Conservation (phyloP, 495 filamentous ascomycete genomes). For the Bacidia rubella region DNA sequence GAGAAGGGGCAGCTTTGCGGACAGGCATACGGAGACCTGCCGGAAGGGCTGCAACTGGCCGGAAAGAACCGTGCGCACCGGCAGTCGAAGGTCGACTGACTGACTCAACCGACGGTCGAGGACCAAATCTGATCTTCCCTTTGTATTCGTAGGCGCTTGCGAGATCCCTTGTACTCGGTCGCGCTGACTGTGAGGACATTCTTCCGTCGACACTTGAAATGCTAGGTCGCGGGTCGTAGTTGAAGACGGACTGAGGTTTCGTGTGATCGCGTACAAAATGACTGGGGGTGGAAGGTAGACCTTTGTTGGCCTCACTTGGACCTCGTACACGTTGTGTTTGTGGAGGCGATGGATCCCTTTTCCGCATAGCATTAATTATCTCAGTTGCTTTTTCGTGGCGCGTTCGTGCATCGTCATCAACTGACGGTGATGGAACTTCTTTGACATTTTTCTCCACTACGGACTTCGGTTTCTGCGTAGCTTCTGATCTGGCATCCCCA, state of each 20-base stretch:
- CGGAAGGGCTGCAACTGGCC: constrained; percentile 60
- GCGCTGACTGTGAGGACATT: constrained; percentile 49
- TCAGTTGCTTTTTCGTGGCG: constrained; percentile 8
- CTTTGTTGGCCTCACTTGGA: constrained; percentile 15
- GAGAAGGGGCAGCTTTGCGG: constrained; percentile 27
- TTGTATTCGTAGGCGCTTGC: constrained; percentile 44
- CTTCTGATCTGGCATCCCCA: constrained; percentile 37
- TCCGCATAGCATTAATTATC: constrained; percentile 4
- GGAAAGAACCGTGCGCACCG: constrained; percentile 36
- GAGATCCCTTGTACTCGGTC: constrained; percentile 46
- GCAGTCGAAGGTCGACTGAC: constrained; percentile 52
- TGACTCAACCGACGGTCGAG: constrained; percentile 62
- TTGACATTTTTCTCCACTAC: background rate
- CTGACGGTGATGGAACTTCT: background rate
- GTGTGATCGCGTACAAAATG: background rate
- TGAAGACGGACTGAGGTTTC: background rate
- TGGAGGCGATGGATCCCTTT: constrained; percentile 8
- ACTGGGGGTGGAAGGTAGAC: constrained; percentile 13
- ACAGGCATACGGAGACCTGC: constrained; percentile 34
- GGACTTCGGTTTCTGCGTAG: background rate
- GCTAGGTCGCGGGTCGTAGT: constrained; percentile 10
- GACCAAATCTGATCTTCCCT: constrained; percentile 71
- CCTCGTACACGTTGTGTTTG: constrained; percentile 4
- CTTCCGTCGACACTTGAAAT: constrained; percentile 13
- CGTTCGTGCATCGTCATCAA: constrained; percentile 1